Base-by-base conservation (phyloP, 345 rosid genomes). In the Pistacia atlantica region DNA sequence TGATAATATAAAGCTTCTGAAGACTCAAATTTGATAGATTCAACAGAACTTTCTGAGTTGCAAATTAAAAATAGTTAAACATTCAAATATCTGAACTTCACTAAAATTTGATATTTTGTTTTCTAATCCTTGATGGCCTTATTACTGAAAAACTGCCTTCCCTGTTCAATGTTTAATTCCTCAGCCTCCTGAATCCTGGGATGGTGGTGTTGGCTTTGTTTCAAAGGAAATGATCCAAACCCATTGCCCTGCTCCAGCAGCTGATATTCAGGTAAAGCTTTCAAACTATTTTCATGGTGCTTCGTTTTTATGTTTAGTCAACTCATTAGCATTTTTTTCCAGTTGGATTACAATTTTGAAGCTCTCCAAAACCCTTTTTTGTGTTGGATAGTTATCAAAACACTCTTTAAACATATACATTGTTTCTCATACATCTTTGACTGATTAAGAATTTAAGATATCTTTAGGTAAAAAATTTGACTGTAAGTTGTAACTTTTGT, bases 141-240 rank as follows among this genome's bases (percentile, higher is more conserved):
- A 16, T 61, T 67, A 22, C 12, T 68, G 18, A 45, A 8, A 74
- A 72, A 54, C 31, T 70, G 5, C 37, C 8, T 22, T 49, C 59
- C 17, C 57, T 67, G 2, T 31, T 56, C n/a, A 62, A 25, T 62
- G 33, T 62, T 71, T 71, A 52, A 62, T 58, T 75, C 69, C 70
- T 82, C 89, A 95, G 98, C 95, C 99, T 79, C 97, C 97, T 28
- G 96, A 92, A 78, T 83, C 37, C 17, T 96, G 98, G 99, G 84
- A 91, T 75, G 97, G 92, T 4, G 98, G 99, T 72, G 90, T 88
- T 69, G 99, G 97, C 81, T 94, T 89, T 78, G 94, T 92, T 67
- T 80, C 98, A 0, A 91, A 90, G 90, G 99, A 96, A 81, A 96
- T 96, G 91, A 92, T 94, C 80, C 87, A 88, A 84, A 25, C 82